These are phyloP conservation scores for Persicaria maculosa DNA, from an alignment of 148 eudicot genomes.

Conservation along the genomic window DNA sequence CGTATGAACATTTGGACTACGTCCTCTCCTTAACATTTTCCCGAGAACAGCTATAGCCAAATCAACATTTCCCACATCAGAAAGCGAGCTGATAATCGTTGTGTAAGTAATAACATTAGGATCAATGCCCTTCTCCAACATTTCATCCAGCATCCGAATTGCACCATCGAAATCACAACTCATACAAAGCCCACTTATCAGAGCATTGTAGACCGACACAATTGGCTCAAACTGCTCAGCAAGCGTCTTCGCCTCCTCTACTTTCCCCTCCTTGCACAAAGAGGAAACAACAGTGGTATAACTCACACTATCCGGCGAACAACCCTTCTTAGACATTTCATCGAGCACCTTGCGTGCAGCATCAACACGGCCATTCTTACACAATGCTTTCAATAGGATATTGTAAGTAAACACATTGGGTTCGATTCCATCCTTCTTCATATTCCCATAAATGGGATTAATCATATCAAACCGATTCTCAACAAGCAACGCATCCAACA, in stretches of 20 bases:
- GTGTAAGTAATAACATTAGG: constrained; percentile 73
- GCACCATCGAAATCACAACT: constrained; percentile 37
- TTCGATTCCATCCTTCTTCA: constrained; percentile 79
- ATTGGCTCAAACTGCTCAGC: constrained; percentile 34
- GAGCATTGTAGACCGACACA: constrained; percentile 71
- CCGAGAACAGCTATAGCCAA: constrained; percentile 52
- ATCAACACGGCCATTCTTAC: constrained; percentile 62
- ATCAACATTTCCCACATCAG: constrained; percentile 44
- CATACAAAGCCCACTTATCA: constrained; percentile 62
- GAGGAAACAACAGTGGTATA: constrained; percentile 64
- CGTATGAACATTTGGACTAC: constrained; percentile 55
- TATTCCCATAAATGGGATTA: constrained; percentile 54
- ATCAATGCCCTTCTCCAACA: constrained; percentile 34
- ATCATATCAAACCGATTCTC: constrained; percentile 70
- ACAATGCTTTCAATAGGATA: constrained; percentile 76
- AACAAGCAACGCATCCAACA: constrained; percentile 72
- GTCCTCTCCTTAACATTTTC: constrained; percentile 55
- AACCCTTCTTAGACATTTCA: constrained; percentile 78
- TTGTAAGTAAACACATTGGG: constrained; percentile 85
- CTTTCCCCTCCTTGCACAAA: constrained; percentile 58
- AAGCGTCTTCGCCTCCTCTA: constrained; percentile 60
- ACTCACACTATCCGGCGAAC: constrained; percentile 72
- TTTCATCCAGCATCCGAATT: constrained; percentile 49
- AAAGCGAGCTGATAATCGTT: constrained; percentile 43
- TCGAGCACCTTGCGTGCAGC: constrained; percentile 65